Evolutionary conservation across 805 yeast species (phyloP), one percentile per base, ranked within the genome.

Genomic region (Suhomyces sp.): DNA sequence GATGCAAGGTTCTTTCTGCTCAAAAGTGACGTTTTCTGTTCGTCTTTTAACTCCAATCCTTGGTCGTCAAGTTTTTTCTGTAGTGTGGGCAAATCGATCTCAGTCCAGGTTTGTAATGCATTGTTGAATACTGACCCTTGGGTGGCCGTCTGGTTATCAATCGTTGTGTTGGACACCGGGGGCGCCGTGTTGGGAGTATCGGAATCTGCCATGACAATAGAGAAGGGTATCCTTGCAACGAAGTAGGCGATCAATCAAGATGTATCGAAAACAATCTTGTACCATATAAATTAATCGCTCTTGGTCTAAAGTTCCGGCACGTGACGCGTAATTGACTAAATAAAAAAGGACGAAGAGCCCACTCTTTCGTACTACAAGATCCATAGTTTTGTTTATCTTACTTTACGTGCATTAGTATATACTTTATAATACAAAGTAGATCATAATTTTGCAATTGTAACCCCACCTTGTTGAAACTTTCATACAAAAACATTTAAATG

Each of bases 1-100:
- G 81, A 60, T 0, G 98, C 95, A 32, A 91, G 64, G 21, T 75
- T 77, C 56, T 86, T 87, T 44, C 98, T 73, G 21, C 81, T 74
- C 7, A 78, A 67, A 28, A 87, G 68, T 0, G 95, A 83, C 25
- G 60, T 63, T 33, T 79, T 71, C 56, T 88, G 96, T 16, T 75
- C 74, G 14, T 77, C 80, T 52, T 83, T 81, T 26, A 91, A 75
- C 46, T 78, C 81, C 25, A 81, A 50, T 1, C 90, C 95, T 47
- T 83, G 83, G 27, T 71, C 72, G 54, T 91, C 97, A 38, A 91
- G 66, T 38, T 73, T 72, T 45, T 70, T 73, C 55, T 91, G 98
- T 15, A 93, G 59, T 4, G 66, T 58, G 0, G 88, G 76, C 28
- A 91, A 63, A 42, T 82, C 84, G 28, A 88, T 78, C 28, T 79